These are phyloP conservation scores for Penicillium argentinense DNA, from an alignment of 495 filamentous ascomycete genomes.

Conservation along the genomic window DNA sequence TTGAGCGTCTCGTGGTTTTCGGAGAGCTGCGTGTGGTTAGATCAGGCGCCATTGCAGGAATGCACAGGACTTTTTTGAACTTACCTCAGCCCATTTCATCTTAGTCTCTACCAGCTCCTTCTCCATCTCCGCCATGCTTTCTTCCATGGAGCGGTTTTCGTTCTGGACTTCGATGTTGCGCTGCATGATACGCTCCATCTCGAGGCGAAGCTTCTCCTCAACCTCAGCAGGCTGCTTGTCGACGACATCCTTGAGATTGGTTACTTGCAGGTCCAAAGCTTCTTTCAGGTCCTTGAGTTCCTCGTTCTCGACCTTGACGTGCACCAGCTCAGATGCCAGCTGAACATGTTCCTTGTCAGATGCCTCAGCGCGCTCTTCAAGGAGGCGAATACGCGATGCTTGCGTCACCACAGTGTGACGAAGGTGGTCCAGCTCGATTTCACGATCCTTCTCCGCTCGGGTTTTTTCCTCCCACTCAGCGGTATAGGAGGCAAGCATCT, in stretches of 20 bases:
- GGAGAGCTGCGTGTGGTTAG: constrained; percentile 20
- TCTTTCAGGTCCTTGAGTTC: constrained; percentile 86
- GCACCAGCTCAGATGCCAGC: constrained; percentile 85
- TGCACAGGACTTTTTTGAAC: not conserved
- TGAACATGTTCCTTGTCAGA: constrained; percentile 92
- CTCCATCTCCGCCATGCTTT: constrained; percentile 91
- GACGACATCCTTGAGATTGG: constrained; percentile 78
- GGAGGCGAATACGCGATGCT: constrained; percentile 66
- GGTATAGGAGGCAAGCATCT: constrained; percentile 75
- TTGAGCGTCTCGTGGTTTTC: constrained; percentile 76
- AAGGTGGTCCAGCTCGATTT: constrained; percentile 77
- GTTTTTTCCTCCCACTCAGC: constrained; percentile 91
- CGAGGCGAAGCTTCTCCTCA: constrained; percentile 73
- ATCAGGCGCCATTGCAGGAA: not conserved
- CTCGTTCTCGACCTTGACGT: constrained; percentile 90
- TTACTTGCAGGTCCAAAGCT: constrained; percentile 75
- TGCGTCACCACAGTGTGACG: constrained; percentile 63
- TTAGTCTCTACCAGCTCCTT: constrained; percentile 90
- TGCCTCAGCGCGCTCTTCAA: constrained; percentile 87
- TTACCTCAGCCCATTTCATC: constrained; percentile 92
- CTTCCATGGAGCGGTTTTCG: constrained; percentile 85
- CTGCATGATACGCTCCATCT: constrained; percentile 92
- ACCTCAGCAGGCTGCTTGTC: constrained; percentile 88
- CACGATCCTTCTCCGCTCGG: constrained; percentile 71
- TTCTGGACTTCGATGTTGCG: constrained; percentile 93